These are phyloP conservation scores for Rhodomyrtus psidioides DNA, from an alignment of 441 rosid genomes.

Conservation along the genomic window DNA sequence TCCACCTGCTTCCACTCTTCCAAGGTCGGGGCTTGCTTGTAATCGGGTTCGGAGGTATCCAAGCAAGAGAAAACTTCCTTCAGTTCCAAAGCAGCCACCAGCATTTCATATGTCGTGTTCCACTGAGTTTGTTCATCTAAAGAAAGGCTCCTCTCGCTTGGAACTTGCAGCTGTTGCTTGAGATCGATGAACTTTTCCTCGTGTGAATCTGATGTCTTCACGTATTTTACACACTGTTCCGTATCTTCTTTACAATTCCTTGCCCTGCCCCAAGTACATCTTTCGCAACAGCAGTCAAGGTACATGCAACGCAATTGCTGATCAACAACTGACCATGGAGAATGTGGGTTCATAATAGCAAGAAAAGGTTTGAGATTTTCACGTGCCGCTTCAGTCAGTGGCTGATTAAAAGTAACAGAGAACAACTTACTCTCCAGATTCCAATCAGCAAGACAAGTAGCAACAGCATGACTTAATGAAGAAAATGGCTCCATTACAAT, in stretches of 20 bases:
- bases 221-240: slow-evolving; percentile 78
- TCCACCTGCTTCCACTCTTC: slow-evolving; percentile 70
- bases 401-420: slow-evolving; percentile 59
- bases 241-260: slow-evolving; percentile 55
- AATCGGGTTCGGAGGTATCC: slow-evolving; percentile 74
- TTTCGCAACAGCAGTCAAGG: slow-evolving; percentile 45
- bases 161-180: slow-evolving; percentile 80
- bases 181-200: slow-evolving; percentile 85
- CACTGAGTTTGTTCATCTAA: slow-evolving; percentile 72
- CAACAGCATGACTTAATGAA: slow-evolving; percentile 72
- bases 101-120: slow-evolving; percentile 82
- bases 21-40: slow-evolving; percentile 58
- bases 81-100: slow-evolving; percentile 67
- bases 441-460: slow-evolving; percentile 83
- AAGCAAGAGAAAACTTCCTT: slow-evolving; percentile 86
- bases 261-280: slow-evolving; percentile 44
- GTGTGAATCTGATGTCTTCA: slow-evolving; percentile 73
- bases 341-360: slow-evolving; percentile 62
- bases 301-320: slow-evolving; percentile 56
- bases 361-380: slow-evolving; percentile 64
- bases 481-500: slow-evolving; percentile 84
- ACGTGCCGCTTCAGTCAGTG: slow-evolving; percentile 35
- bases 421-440: slow-evolving; percentile 70
- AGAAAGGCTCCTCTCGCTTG: slow-evolving; percentile 48
- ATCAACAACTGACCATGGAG: slow-evolving; percentile 71